A percentile compares a stretch with the other conserved stretches of the same genome.
Conservation (phyloP, 371 early-diverging fungal species). For the Lichtheimia ramosa region DNA sequence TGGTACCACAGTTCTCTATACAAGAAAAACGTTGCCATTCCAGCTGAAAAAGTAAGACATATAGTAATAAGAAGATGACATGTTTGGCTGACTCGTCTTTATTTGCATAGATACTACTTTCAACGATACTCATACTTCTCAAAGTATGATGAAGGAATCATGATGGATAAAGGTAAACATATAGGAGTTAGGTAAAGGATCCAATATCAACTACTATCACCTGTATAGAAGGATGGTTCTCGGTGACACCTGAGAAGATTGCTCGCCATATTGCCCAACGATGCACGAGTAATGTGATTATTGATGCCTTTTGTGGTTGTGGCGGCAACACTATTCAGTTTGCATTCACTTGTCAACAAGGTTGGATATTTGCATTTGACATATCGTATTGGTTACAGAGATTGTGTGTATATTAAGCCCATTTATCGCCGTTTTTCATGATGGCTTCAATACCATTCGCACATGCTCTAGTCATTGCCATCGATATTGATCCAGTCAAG, state of each 20-base stretch:
- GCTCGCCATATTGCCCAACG: conserved; percentile 83
- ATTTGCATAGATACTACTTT: conserved; percentile 71
- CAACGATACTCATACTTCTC: conserved; percentile 84
- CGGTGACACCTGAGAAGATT: conserved; percentile 92
- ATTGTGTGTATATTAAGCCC: not conserved
- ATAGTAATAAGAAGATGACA: conserved; percentile 1
- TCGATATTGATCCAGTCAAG: conserved; percentile 85
- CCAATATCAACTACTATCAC: no score
- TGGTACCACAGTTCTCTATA: conserved; percentile 29
- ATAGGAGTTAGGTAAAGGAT: no score
- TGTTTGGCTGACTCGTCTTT: not conserved
- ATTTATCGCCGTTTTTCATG: not conserved
- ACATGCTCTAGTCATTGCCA: conserved; percentile 75
- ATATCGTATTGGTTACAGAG: no score
- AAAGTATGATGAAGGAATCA: conserved; percentile 81
- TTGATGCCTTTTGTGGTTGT: conserved; percentile 95
- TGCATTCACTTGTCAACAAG: conserved; percentile 79
- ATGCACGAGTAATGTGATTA: conserved; percentile 65
- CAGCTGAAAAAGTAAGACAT: conserved; percentile 30
- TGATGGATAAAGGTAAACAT: conserved; percentile 83
- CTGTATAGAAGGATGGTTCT: conserved; percentile 87
- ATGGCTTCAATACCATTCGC: not conserved
- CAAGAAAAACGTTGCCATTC: conserved; percentile 20
- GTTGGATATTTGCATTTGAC: conserved; percentile 18
- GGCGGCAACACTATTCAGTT: conserved; percentile 97